Percentiles rank a stretch among this genome's conserved stretches.
Conservation (phyloP, 2,329 filamentous ascomycete species). For the Leptosphaerulina australis region DNA sequence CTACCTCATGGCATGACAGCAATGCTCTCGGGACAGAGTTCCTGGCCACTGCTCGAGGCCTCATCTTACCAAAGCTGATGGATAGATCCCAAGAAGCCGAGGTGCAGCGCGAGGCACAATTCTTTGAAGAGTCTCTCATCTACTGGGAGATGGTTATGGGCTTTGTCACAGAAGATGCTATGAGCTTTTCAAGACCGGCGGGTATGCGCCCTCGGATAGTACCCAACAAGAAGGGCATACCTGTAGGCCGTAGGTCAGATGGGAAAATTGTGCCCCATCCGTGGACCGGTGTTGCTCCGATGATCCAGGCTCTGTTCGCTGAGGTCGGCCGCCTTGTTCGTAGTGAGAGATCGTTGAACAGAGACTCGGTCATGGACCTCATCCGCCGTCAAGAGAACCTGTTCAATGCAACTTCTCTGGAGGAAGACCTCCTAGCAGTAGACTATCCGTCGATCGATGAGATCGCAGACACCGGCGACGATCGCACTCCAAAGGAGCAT, state of each 20-base stretch:
- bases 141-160: conserved; percentile 66
- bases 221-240: conserved; percentile 26
- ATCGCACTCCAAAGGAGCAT: conserved; percentile 59
- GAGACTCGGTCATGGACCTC: conserved; percentile 36
- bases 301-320: conserved; percentile 54
- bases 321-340: conserved; percentile 55
- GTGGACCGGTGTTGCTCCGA: conserved; percentile 57
- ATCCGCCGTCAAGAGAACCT: conserved; percentile 43
- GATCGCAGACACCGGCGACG: conserved; percentile 59
- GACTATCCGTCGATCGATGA: conserved; percentile 56
- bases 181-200: conserved; percentile 41
- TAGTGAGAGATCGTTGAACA: conserved; percentile 43
- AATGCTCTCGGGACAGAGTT: conserved; percentile 61
- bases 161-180: conserved; percentile 57
- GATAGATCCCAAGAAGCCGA: conserved; percentile 40
- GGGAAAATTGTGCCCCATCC: conserved; percentile 53
- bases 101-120: conserved; percentile 50
- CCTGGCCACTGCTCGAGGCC: conserved; percentile 55
- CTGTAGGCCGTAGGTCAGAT: conserved; percentile 36
- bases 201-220: conserved; percentile 31
- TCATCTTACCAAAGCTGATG: conserved; percentile 54
- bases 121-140: conserved; percentile 62
- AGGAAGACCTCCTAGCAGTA: conserved; percentile 55
- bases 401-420: conserved; percentile 51
- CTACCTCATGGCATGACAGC: conserved; percentile 65